Percentiles rank a stretch among this genome's conserved stretches.
These are phyloP conservation scores for Ceratobasidium theobromae DNA, from an alignment of 1,284 basidiomycete genomes.

Conservation along the genomic window DNA sequence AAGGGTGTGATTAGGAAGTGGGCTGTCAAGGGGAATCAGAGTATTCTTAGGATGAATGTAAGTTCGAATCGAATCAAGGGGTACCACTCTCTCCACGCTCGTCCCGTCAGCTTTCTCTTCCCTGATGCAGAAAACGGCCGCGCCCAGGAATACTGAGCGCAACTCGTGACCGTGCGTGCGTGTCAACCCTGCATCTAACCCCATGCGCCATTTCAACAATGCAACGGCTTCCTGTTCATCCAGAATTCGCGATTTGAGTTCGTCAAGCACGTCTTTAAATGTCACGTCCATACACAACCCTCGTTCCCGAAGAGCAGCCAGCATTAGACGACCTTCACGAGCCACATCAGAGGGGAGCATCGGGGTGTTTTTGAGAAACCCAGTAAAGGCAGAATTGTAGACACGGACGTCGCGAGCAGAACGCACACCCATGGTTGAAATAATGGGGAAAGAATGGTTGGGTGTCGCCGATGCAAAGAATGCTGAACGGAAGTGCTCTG, in stretches of 20 bases:
- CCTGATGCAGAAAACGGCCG: conserved; percentile 46
- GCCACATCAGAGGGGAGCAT: conserved; percentile 69
- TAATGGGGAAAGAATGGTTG: conserved; percentile 61
- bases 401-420: conserved; percentile 72
- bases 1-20: conserved; percentile 76
- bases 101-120: conserved; percentile 28
- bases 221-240: conserved; percentile 73
- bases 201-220: conserved; percentile 90
- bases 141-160: conserved; percentile 66
- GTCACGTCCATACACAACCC: conserved; percentile 79
- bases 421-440: conserved; percentile 79
- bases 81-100: conserved; percentile 54
- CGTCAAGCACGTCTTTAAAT: conserved; percentile 82
- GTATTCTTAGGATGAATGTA: conserved; percentile 72
- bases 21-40: conserved; percentile 80
- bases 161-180: conserved; percentile 48
- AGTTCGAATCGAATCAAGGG: conserved; percentile 67
- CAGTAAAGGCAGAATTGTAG: conserved; percentile 71
- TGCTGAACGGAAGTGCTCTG: conserved; percentile 70
- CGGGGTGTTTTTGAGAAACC: conserved; percentile 81
- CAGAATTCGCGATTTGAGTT: conserved; percentile 75
- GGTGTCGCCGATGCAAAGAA: conserved; percentile 65
- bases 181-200: conserved; percentile 57
- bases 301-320: conserved; percentile 65
- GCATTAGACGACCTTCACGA: conserved; percentile 63